These are phyloP conservation scores for Pleurotus tuoliensis DNA, from an alignment of 768 basidiomycete species.

Conservation along the genomic window DNA sequence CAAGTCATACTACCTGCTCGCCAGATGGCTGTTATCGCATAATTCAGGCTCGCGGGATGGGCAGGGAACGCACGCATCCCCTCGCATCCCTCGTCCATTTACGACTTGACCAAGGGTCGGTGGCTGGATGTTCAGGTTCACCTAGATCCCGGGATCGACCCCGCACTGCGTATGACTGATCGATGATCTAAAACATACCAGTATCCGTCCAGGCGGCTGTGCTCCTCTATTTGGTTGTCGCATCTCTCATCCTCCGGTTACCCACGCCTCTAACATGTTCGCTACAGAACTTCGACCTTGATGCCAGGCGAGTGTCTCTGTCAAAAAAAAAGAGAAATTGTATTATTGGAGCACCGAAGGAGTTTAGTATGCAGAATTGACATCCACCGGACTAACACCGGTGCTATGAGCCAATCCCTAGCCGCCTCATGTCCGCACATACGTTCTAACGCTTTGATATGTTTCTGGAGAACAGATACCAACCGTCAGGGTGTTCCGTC, in stretches of 20 bases:
- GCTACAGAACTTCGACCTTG: not conserved
- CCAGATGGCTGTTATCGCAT: not conserved
- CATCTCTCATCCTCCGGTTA: no score
- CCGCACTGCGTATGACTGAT: not conserved
- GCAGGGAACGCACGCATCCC: not conserved
- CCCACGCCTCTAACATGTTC: not conserved
- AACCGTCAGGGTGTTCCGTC: no score
- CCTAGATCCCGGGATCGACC: constrained; percentile 1
- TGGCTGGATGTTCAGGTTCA: constrained; percentile 5
- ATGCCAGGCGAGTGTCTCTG: not conserved
- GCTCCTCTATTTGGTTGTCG: not conserved
- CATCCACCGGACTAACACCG: no score
- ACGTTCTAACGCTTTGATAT: no score
- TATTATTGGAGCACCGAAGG: no score
- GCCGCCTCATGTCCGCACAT: no score
- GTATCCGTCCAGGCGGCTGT: not conserved
- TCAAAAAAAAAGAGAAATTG: no score
- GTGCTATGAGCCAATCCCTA: no score
- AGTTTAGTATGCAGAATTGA: no score
- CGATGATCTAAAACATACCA: not conserved
- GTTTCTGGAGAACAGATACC: no score
- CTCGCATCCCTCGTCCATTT: not conserved
- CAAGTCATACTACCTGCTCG: no score
- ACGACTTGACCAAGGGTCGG: not conserved
- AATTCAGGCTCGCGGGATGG: constrained; percentile 2